These are phyloP conservation scores for Phytophthora tubulina DNA, from an alignment of 352 stramenopile genomes.

Conservation along the genomic window DNA sequence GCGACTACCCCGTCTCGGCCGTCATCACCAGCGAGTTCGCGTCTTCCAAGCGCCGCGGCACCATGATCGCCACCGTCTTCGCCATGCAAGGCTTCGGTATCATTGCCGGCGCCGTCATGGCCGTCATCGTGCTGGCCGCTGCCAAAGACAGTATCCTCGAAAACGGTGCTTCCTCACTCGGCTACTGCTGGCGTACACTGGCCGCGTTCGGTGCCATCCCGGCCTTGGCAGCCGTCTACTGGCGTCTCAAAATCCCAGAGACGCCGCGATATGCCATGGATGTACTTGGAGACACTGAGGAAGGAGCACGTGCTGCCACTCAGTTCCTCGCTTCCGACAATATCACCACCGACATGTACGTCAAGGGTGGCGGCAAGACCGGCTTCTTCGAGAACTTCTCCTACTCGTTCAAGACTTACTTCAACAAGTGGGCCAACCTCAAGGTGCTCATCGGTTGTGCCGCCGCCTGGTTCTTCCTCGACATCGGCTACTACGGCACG, in stretches of 20 bases:
- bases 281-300: slow-evolving; percentile 51
- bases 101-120: slow-evolving; percentile 49
- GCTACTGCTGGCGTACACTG: slow-evolving; percentile 59
- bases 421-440: slow-evolving; percentile 55
- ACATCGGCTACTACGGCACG: slow-evolving; percentile 72
- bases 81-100: slow-evolving; percentile 65
- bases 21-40: slow-evolving; percentile 67
- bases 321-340: slow-evolving; percentile 52
- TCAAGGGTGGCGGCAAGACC: slow-evolving; percentile 54
- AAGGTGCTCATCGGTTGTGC: slow-evolving; percentile 60
- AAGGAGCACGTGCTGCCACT: slow-evolving; percentile 36
- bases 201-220: slow-evolving; percentile 55
- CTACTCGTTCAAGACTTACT: slow-evolving; percentile 46
- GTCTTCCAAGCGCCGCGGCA: slow-evolving; percentile 50
- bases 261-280: slow-evolving; percentile 56
- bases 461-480: slow-evolving; percentile 66
- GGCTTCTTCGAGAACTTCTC: slow-evolving; percentile 50
- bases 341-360: slow-evolving; percentile 50
- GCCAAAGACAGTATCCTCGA: slow-evolving; percentile 46
- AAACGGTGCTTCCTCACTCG: slow-evolving; percentile 46
- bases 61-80: slow-evolving; percentile 62
- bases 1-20: slow-evolving; percentile 62
- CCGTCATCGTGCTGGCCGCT: slow-evolving; percentile 43
- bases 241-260: slow-evolving; percentile 56
- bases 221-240: slow-evolving; percentile 55